Evolutionary conservation across 371 early-diverging fungal species (phyloP), one percentile per base, ranked within the genome.

Genomic region (Nematocida minor): DNA sequence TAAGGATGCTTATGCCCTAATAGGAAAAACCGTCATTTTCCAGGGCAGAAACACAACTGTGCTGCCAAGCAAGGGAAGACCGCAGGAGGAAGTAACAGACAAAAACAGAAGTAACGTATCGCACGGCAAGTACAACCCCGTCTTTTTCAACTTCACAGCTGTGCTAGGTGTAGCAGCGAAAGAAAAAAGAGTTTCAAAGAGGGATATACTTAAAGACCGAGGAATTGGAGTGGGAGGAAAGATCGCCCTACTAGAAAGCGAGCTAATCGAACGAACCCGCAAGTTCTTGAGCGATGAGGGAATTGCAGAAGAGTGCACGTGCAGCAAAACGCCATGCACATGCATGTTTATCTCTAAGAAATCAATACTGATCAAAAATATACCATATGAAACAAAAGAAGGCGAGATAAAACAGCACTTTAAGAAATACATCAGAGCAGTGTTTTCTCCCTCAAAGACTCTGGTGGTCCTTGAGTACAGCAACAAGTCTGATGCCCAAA

Each of bases 61-160:
- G 18, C 31, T 18, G 0, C 64, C 69, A 34, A 81, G 74, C 67
- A 82, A 36, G 22, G 82, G 84, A 54, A 74, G 29, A 4, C 34
- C 46, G 4, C 25, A 48, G n/a, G 57, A 71, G 27, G 62, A 57
- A 7, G 47, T 27, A 25, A 60, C 48, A 25, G 32, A 18, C 20
- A 70, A 70, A 41, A 70, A 70, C 57, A 60, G 22, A 41, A 34
- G 48, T 18, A 70, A 70, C 32, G 20, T 32, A 22, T 60, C 71
- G 4, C 57, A 53, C n/a, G 71, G 71, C 27, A 63, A 83, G 41
- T 85, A 80, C 63, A 84, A 82, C 32, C 49, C 82, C 14, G 47
- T 84, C 2, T 85, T 85, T 68, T 85, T 85, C 64, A 80, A 81
- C 67, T 85, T 85, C 77, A 57, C 83, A 36, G 60, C 82, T n/a